Base-by-base conservation (phyloP, 2,329 filamentous ascomycete species). In the Zasmidium angulare region DNA sequence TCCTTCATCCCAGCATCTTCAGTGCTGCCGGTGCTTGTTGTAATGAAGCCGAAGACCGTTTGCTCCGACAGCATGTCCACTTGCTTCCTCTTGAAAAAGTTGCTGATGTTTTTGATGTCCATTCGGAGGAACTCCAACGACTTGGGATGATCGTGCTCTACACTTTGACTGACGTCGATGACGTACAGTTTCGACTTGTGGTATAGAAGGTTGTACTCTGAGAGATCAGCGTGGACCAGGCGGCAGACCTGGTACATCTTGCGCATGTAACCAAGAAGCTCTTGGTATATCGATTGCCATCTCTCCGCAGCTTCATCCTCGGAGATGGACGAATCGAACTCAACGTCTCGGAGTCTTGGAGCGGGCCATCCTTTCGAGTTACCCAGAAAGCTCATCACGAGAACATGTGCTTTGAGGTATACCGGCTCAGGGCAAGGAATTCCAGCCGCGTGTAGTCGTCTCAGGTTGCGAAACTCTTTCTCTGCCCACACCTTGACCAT, bases 401-500 rank as follows among this genome's bases (percentile, higher is more conserved):
- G 83, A 3, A 99, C 93, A 71, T 99, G 93, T n/a, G 93, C 84
- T 71, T 93, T 92, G 52, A 99, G 86, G 68, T 89, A 88, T 61
- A 98, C 81, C 2, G 95, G 93, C 72, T 96, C 91, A 0, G 95
- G 95, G 67, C 90, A 96, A 4, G 92, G 89, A 56, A 99, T 96
- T 7, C 90, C 91, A 7, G 93, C 89, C 4, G 86, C 80, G 75
- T 96, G 81, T 63, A 99, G 88, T 57, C 95, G 84, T 66, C 91
- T 88, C 70, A 99, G 77, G 76, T 99, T 99, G 46, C 95, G 86
- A 79, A 96, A 96, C 78, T 99, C 95, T 78, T 99, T 99, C 78
- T 99, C 93, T 0, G 96, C 96, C 95, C 95, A 99, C 22, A 97
- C 82, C 76, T 96, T 96, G 67, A 99, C 93, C 93, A 98, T 98